Evolutionary conservation across 805 yeast genomes (phyloP), one percentile per base, ranked within the genome.

Genomic region (Isabelozyma rhagii): DNA sequence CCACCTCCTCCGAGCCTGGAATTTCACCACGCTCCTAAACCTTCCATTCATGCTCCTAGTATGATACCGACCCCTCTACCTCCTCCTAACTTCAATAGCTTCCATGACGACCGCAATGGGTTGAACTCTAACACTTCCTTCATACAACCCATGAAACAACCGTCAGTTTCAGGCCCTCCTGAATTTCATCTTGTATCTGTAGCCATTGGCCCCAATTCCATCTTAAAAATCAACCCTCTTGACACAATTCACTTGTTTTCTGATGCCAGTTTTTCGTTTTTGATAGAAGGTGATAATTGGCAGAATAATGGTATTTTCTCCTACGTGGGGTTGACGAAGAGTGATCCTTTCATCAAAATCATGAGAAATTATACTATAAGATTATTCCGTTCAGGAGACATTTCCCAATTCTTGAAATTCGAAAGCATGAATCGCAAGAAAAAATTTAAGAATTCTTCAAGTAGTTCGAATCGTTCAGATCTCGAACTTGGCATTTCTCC

Each of bases 301-400:
- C 77, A 72, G 51, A 67, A 64, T 44, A 76, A 72, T 43, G 79
- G 79, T 2, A 60, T 64, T 7, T 46, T 73, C 17, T 68, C 77
- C 1, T 73, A 69, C 44, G 62, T 70, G 25, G 78, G 77, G 4
- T 53, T 72, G 31, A 67, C 74, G 5, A 74, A 72, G 51, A 59
- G 68, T 43, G 79, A 74, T 51, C 69, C 72, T 3, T 74, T 67
- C 49, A 64, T 70, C 41, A 68, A 66, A 45, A 60, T 71, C 40
- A 57, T 72, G 29, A 58, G 79, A 21, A 65, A 64, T 27, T 74
- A 63, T 54, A 68, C 71, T 8, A 58, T 69, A 13, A 54, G 61
- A 29, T 56, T 72, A 6, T 63, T 74, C 46, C 55, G 58, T 46
- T 56, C 66, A 3, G 78, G 76, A 15, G 69, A 64, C 46, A 64